A percentile compares a stretch with the other conserved stretches of the same genome.
Conservation (phyloP, 2,329 filamentous ascomycete genomes). For the Huntiella abstrusa region DNA sequence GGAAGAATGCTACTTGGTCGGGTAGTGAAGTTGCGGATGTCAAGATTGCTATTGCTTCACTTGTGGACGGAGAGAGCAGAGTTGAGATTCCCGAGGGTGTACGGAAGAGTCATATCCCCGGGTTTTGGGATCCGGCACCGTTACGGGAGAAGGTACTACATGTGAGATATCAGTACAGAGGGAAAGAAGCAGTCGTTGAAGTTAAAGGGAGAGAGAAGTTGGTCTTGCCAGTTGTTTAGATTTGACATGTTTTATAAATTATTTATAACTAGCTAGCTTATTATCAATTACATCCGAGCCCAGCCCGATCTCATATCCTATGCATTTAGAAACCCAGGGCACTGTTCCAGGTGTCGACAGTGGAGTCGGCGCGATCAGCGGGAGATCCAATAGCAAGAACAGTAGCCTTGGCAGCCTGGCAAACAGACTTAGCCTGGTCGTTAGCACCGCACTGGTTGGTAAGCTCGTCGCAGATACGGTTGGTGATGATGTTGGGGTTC, state of each 20-base stretch:
- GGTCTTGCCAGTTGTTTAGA: slow-evolving; percentile 4
- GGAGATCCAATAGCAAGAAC: slow-evolving; percentile 11
- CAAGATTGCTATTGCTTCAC: slow-evolving; percentile 27
- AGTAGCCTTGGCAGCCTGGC: slow-evolving; percentile 29
- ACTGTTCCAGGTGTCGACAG: slow-evolving; percentile 11
- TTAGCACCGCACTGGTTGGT: slow-evolving; percentile 47
- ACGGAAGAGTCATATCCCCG: slow-evolving; percentile 25
- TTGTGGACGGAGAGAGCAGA: slow-evolving; percentile 21
- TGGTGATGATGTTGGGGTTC: slow-evolving; percentile 57
- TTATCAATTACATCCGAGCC: neutral
- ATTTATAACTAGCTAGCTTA: neutral
- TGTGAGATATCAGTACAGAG: slow-evolving; percentile 23
- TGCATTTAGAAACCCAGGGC: slow-evolving; percentile 9
- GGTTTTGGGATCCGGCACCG: slow-evolving; percentile 33
- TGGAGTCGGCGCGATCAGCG: slow-evolving; percentile 9
- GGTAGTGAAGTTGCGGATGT: slow-evolving; percentile 30
- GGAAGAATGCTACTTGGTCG: slow-evolving; percentile 15
- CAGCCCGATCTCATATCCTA: neutral
- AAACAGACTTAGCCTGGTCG: slow-evolving; percentile 35
- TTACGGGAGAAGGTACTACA: slow-evolving; percentile 25
- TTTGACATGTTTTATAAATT: neutral
- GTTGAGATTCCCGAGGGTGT: slow-evolving; percentile 23
- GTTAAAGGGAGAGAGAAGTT: slow-evolving; percentile 21
- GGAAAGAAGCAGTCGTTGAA: slow-evolving; percentile 15
- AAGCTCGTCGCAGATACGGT: slow-evolving; percentile 51